A percentile compares a stretch with the other conserved stretches of the same genome.
phyloP scores from a whole-genome alignment of 768 basidiomycete species.

The Tubosaeta sp. region DNA sequence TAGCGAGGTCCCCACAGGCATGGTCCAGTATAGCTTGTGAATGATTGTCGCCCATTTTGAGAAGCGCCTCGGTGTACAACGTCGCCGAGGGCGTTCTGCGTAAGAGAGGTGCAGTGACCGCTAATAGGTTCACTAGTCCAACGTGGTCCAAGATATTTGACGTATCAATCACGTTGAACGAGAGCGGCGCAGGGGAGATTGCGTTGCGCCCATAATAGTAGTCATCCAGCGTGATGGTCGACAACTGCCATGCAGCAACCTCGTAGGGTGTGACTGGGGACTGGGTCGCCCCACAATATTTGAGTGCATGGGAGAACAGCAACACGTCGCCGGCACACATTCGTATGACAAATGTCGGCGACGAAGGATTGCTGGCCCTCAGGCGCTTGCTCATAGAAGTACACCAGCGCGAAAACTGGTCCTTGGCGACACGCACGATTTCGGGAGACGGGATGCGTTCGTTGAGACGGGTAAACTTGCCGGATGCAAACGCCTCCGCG shows the following conservation, averaged over 20 bases:
- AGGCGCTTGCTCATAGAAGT: slow-evolving; percentile 13
- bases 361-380: slow-evolving; percentile 9
- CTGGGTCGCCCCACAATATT: slow-evolving; percentile 6
- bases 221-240: slow-evolving; percentile 20
- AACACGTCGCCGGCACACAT: slow-evolving; percentile 29
- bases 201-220: slow-evolving; percentile 13
- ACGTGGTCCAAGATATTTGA: slow-evolving; percentile 26
- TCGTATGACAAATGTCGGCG: slow-evolving; percentile 22
- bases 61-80: slow-evolving; percentile 27
- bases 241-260: slow-evolving; percentile 21
- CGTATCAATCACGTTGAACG: slow-evolving; percentile 31
- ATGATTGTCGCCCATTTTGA: slow-evolving; percentile 10
- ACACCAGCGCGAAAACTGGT: slow-evolving; percentile 28
- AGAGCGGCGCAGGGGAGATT: slow-evolving; percentile 15
- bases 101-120: slow-evolving; percentile 22
- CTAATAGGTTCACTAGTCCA: slow-evolving; percentile 26
- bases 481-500: slow-evolving; percentile 21
- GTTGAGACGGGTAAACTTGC: background rate
- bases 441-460: slow-evolving; percentile 3
- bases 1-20: slow-evolving; percentile 22
- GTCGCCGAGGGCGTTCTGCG: slow-evolving; percentile 15
- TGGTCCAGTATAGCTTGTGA: slow-evolving; percentile 15
- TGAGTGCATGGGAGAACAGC: slow-evolving; percentile 20
- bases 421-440: slow-evolving; percentile 12
- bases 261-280: slow-evolving; percentile 17